Evolutionary conservation across 2,329 filamentous ascomycete species (phyloP).

Genomic region (Cercospora sp.): DNA sequence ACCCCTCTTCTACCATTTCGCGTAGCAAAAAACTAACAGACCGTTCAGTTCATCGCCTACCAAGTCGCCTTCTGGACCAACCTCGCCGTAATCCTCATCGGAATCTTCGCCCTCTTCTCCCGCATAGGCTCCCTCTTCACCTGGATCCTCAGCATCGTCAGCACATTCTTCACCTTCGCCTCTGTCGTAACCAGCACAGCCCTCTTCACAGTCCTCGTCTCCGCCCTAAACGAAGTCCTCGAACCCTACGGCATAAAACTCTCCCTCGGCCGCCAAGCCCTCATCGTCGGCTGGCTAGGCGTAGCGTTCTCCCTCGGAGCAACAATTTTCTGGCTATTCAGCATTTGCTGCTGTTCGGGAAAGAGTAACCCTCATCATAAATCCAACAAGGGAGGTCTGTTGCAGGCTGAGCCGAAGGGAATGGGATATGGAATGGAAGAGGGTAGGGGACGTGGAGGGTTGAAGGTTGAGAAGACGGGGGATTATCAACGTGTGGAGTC

Average conservation of each 20-base stretch:
- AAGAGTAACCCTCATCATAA: constrained; percentile 52
- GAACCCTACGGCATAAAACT: constrained; percentile 70
- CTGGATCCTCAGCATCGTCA: constrained; percentile 67
- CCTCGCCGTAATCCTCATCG: constrained; percentile 70
- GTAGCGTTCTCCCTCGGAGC: constrained; percentile 73
- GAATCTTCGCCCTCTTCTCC: constrained; percentile 80
- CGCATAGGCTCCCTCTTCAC: constrained; percentile 79
- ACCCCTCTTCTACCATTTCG: background rate
- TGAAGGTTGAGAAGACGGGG: constrained; percentile 60
- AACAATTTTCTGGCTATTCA: constrained; percentile 87
- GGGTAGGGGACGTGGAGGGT: constrained; percentile 32
- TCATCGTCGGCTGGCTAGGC: constrained; percentile 74
- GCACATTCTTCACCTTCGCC: constrained; percentile 59
- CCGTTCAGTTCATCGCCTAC: constrained; percentile 48
- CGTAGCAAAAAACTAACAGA: background rate
- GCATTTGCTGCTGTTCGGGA: constrained; percentile 87
- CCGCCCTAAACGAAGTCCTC: constrained; percentile 65
- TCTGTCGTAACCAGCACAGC: constrained; percentile 74
- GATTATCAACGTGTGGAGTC: constrained; percentile 58
- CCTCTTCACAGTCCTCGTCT: constrained; percentile 68
- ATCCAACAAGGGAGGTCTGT: constrained; percentile 42
- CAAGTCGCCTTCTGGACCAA: constrained; percentile 71
- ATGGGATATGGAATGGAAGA: constrained; percentile 27
- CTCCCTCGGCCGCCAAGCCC: constrained; percentile 66
- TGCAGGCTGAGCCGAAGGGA: constrained; percentile 36